Evolutionary conservation across 2,329 filamentous ascomycete species (phyloP), one percentile per base, ranked within the genome.

Genomic region (Diplodia corticola): DNA sequence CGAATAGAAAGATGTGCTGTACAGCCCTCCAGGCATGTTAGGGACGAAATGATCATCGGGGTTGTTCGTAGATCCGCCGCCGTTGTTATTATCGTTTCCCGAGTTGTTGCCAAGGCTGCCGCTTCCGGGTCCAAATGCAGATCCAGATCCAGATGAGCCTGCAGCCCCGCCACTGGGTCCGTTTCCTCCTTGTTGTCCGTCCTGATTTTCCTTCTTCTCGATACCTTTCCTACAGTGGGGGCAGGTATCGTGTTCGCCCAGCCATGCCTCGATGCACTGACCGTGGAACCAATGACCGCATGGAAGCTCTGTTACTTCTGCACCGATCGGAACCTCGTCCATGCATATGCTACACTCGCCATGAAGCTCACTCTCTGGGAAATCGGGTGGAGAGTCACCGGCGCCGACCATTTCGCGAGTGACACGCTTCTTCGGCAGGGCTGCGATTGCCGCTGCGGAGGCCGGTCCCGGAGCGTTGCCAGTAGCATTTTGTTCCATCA

Each of bases 271-370:
- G 37, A 95, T 91, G 72, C 94, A 98, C 28, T 86, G 82, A 67
- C 89, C 89, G 73, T 97, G 94, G 76, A 97, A 98, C 92, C 92
- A 97, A 74, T 99, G 95, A 67, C 88, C 90, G 79, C 95, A 99
- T 0, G 93, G 93, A 60, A 99, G 79, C 53, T 89, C 85, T 0
- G 91, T 86, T 5, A 94, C 91, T 74, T 91, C 88, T 33, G 91
- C 88, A 12, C 88, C 90, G 40, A 91, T 74, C 28, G 86, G 84
- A 68, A 96, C 89, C 30, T 91, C 86, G 65, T 97, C 93, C 82
- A 98, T 96, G 78, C 95, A 99, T 67, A 99, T 97, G 40, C 91
- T 93, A 77, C 95, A 99, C 74, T 97, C 93, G 1, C 85, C 86
- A 61, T 82, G 84, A 49, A 66, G 48, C 22, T 66, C 30, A 13